A percentile compares a stretch with the other conserved stretches of the same genome.
Conservation (phyloP, 2,329 filamentous ascomycete species). For the Microsporum audouinii region DNA sequence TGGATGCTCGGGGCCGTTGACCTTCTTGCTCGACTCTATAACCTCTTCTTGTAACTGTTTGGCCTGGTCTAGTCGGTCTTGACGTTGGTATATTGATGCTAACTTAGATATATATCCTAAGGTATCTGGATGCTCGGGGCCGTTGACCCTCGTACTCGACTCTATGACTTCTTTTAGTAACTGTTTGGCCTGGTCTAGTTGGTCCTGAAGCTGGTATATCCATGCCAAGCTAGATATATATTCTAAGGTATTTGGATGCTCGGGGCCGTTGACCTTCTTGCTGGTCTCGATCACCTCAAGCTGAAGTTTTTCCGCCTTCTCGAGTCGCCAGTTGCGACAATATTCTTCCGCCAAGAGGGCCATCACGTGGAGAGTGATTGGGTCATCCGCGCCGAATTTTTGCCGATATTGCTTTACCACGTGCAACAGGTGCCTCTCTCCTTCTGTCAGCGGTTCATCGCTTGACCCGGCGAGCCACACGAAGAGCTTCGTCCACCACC, state of each 20-base stretch:
- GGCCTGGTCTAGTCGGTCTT: background rate
- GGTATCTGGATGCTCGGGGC: slow-evolving; percentile 19
- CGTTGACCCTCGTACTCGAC: slow-evolving; percentile 12
- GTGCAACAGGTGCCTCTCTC: background rate
- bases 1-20: background rate
- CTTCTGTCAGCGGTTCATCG: background rate
- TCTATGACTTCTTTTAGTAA: background rate
- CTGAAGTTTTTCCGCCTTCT: background rate
- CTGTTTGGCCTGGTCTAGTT: background rate
- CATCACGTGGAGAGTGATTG: background rate
- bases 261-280: background rate
- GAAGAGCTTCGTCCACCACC: background rate
- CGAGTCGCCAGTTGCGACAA: background rate
- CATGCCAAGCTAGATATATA: too few relatives aligned
- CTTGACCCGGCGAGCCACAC: background rate
- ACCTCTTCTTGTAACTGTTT: background rate
- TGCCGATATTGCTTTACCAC: background rate
- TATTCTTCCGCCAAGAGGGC: background rate
- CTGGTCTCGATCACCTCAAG: background rate
- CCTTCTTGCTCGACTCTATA: background rate
- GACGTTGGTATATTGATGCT: background rate
- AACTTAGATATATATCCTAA: background rate
- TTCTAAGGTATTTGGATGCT: too few relatives aligned
- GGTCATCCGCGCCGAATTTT: background rate
- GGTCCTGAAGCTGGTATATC: background rate